These are phyloP conservation scores for Phylloporus gajari DNA, from an alignment of 1,284 basidiomycete genomes.

Conservation along the genomic window DNA sequence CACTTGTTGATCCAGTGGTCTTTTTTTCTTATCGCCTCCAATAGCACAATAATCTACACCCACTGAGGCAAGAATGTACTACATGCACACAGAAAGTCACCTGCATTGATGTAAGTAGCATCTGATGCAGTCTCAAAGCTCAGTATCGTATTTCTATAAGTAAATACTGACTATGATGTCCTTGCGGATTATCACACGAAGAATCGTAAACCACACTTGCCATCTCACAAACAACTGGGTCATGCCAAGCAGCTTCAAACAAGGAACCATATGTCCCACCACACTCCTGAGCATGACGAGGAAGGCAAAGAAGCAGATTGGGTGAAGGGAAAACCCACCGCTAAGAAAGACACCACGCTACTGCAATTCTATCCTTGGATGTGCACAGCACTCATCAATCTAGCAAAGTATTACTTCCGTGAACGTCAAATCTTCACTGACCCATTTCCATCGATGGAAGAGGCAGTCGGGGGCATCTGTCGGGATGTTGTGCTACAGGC, in stretches of 20 bases:
- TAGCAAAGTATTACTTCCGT: neutral
- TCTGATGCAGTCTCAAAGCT: too few species aligned
- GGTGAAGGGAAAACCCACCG: neutral
- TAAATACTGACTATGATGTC: neutral
- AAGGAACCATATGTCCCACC: neutral
- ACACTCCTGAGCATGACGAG: neutral
- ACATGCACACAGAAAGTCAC: too few species aligned
- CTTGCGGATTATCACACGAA: neutral
- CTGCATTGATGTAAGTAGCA: too few species aligned
- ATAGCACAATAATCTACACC: too few species aligned
- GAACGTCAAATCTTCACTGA: neutral
- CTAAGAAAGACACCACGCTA: neutral
- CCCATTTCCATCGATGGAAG: neutral
- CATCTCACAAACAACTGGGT: neutral
- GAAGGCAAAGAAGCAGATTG: neutral
- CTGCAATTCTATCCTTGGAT: neutral
- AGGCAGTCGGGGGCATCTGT: neutral
- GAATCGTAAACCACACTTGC: neutral
- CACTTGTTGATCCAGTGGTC: too few species aligned
- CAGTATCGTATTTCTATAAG: neutral
- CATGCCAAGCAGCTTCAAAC: neutral
- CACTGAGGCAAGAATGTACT: too few species aligned
- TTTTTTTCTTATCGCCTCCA: too few species aligned
- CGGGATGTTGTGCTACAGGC: neutral
- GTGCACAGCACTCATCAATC: neutral